Evolutionary conservation across 2,329 filamentous ascomycete genomes (phyloP).

Genomic region (Venturia oleaginea): DNA sequence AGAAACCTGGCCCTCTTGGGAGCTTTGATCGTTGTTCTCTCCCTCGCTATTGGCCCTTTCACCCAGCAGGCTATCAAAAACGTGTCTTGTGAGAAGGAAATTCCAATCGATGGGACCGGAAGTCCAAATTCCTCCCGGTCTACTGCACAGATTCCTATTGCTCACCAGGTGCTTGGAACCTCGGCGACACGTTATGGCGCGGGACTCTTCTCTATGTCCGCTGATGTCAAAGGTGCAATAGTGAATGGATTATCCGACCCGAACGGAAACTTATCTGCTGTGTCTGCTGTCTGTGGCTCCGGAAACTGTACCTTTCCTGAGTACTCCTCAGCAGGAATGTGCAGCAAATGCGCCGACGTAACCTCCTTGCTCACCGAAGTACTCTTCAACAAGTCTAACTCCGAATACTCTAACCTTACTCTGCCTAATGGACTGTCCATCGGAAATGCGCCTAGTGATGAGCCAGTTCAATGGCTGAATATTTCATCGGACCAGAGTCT

Average conservation of each 20-base stretch:
- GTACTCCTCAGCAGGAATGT: not conserved
- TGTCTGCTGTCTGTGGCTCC: not conserved
- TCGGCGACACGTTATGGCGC: not conserved
- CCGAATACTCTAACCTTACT: not conserved
- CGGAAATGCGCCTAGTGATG: not conserved
- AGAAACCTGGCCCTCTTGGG: not conserved
- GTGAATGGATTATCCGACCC: not conserved
- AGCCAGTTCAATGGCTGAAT: not conserved
- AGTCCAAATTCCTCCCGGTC: not conserved
- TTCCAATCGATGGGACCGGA: not conserved
- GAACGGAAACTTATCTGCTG: not conserved
- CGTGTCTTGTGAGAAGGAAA: not conserved
- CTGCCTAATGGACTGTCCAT: not conserved
- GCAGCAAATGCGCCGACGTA: not conserved
- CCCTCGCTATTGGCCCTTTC: not conserved
- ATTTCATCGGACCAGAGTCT: not conserved
- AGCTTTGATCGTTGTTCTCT: not conserved
- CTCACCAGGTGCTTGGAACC: not conserved
- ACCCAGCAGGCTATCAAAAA: slow-evolving; percentile 1
- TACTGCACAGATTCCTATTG: not conserved
- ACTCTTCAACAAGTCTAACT: not conserved
- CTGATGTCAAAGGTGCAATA: not conserved
- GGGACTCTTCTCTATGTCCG: not conserved
- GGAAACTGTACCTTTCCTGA: slow-evolving; percentile 2
- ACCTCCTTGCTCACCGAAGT: not conserved